These are phyloP conservation scores for Chaetomiaceae sp. DNA, from an alignment of 2,329 filamentous ascomycete genomes.

Conservation along the genomic window DNA sequence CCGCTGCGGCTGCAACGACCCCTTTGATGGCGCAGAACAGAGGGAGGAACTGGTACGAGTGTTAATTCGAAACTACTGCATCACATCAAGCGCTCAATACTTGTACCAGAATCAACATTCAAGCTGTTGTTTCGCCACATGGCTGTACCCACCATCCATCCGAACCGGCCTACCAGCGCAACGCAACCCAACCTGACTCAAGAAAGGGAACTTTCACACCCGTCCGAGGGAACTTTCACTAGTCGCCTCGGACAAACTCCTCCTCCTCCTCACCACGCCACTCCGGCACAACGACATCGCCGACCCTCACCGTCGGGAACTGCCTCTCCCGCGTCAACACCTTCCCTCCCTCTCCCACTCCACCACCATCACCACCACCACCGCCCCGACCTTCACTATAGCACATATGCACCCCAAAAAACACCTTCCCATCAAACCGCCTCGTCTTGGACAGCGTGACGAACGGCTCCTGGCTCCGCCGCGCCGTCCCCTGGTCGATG, in stretches of 20 bases:
- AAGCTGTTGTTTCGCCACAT: too few relatives aligned
- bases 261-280: constrained; percentile 2
- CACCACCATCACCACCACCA: not conserved
- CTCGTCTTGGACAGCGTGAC: constrained; percentile 82
- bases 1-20: not conserved
- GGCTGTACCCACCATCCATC: too few relatives aligned
- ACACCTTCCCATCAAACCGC: constrained; percentile 74
- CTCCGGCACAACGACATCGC: constrained; percentile 33
- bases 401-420: constrained; percentile 79
- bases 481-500: constrained; percentile 75
- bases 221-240: too few relatives aligned
- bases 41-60: not conserved
- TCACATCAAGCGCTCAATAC: not conserved
- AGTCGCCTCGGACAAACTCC: not conserved
- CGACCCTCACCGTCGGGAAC: constrained; percentile 43
- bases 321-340: constrained; percentile 27
- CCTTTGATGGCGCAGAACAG: not conserved
- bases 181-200: too few relatives aligned
- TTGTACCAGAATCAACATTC: too few relatives aligned
- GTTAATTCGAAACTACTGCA: not conserved
- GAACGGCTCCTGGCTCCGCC: constrained; percentile 78
- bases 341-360: too few relatives aligned
- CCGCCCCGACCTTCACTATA: constrained; percentile 28
- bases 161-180: too few relatives aligned
- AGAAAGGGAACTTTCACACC: too few relatives aligned